Base-by-base conservation (phyloP, 78 protist species). In the Dictyostelium firmibasis region DNA sequence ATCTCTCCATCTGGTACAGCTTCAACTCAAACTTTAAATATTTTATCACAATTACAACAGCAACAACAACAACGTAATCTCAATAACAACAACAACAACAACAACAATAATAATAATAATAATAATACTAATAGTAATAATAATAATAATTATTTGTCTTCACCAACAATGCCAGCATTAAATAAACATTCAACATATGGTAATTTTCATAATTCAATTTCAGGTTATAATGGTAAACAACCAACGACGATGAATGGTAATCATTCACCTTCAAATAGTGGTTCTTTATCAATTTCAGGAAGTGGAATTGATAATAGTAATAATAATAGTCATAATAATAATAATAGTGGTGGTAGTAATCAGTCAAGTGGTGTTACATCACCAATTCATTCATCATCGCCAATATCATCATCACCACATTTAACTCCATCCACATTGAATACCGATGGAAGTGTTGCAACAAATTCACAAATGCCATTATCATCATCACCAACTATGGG, bases 111-210 rank as follows among this genome's bases (percentile, higher is more conserved):
- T n/a, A n/a, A n/a, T n/a, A n/a, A n/a, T n/a, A n/a, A n/a, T n/a
- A n/a, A n/a, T n/a, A n/a, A 43, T 23, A 16, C 13, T 50, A 18
- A 23, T 16, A 11, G 70, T 57, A 27, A 13, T 25, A 62, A 38
- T 47, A 23, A 9, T 53, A 14, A 14, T 25, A 38, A 38, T 20
- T 38, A 29, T 6, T 14, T 81, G 9, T 4, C 62, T 20, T 77
- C 83, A 47, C 85, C 85, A 81, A 81, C 85, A 6, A 81, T 47
- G 69, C 62, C 85, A 29, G 85, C 85, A 47, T 50, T 47, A 50
- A 38, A 38, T 79, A 38, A 38, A 79, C 67, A 41, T 35, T 47
- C 29, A n/a, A 29, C 50, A 0, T 27, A 57, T 57, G 38, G 25
- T 29, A 75, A 20, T n/a, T 75, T 75, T 75, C 29, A 29, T 70